Evolutionary conservation across 345 rosid species (phyloP), one percentile per base, ranked within the genome.

Genomic region (Cardiospermum halicacabum): DNA sequence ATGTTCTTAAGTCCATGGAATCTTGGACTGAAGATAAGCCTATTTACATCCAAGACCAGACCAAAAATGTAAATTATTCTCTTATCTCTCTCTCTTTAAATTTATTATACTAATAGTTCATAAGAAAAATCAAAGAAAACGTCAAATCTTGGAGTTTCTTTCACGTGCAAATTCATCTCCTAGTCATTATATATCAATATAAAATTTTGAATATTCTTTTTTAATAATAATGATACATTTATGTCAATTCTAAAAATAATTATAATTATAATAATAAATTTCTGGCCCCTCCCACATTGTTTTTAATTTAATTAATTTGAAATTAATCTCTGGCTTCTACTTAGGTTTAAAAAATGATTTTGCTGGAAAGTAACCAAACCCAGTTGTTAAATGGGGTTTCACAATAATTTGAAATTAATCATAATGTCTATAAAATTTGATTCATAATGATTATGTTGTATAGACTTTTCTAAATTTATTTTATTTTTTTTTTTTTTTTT

Each of bases 41-140:
- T 58, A 72, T 93, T 37, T 81, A 71, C 72, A 75, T 93, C 34
- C 98, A 93, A 85, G 96, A 93, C 56, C 87, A 88, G 70, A 77
- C 97, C 71, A 93, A 93, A 74, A 77, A 77, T 66, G 98, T 90
- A 21, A 77, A 89, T n/a, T 73, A 13, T 9, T 18, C 27, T 56
- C 32, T 30, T 30, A n/a, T 18, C 53, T 51, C 53, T 19, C 22
- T 57, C 64, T 59, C 54, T 19, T 24, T 22, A 53, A 37, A 36
- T 58, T 8, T 34, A 9, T 36, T 36, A 50, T 13, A 24, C 27
- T 43, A 63, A 37, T 40, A 63, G 66, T 70, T 62, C 40, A 62
- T n/a, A 11, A n/a, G 26, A 18, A 55, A 48, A 56, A 11, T 60
- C 27, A 40, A 53, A 3, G 53, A 77, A 66, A 66, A 63, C 18